Conservation (phyloP, 2,329 filamentous ascomycete genomes). For the Diaporthe sp. region DNA sequence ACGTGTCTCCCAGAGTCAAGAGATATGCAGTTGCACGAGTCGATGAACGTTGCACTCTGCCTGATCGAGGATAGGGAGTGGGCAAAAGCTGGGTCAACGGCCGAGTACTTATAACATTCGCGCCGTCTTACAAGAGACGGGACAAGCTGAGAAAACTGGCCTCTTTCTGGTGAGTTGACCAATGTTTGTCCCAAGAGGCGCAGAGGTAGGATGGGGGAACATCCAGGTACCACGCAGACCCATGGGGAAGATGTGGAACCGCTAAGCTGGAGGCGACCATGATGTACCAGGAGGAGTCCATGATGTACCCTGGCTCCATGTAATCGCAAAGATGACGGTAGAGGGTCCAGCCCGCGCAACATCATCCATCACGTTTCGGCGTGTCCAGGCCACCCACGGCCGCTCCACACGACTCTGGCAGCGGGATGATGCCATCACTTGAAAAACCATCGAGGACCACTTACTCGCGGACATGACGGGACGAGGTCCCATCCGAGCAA, state of each 20-base stretch:
- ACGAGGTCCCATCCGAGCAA: slow-evolving; percentile 24
- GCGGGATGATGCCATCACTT: slow-evolving; percentile 36
- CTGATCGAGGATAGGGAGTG: slow-evolving; percentile 4
- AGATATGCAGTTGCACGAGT: background rate
- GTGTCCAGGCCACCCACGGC: slow-evolving; percentile 4
- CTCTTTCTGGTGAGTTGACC: slow-evolving; percentile 22
- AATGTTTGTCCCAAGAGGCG: slow-evolving; percentile 6
- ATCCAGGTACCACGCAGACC: slow-evolving; percentile 17
- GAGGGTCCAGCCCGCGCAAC: background rate
- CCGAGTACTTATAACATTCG: slow-evolving; percentile 36
- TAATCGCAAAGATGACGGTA: slow-evolving; percentile 1
- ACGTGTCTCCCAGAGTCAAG: background rate
- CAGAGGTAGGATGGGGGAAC: slow-evolving; percentile 15
- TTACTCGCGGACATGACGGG: slow-evolving; percentile 30
- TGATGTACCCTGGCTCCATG: background rate
- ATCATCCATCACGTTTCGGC: slow-evolving; percentile 21
- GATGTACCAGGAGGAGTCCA: slow-evolving; percentile 20
- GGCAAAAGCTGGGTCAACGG: slow-evolving; percentile 28
- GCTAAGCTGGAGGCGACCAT: slow-evolving; percentile 9
- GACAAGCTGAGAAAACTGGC: slow-evolving; percentile 16
- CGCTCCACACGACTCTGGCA: slow-evolving; percentile 7
- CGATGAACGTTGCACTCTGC: slow-evolving; percentile 4
- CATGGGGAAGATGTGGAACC: slow-evolving; percentile 35
- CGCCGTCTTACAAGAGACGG: slow-evolving; percentile 1
- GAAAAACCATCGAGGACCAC: background rate